Conservation (phyloP, 2,329 filamentous ascomycete genomes). For the Hymenoscyphus linearis region DNA sequence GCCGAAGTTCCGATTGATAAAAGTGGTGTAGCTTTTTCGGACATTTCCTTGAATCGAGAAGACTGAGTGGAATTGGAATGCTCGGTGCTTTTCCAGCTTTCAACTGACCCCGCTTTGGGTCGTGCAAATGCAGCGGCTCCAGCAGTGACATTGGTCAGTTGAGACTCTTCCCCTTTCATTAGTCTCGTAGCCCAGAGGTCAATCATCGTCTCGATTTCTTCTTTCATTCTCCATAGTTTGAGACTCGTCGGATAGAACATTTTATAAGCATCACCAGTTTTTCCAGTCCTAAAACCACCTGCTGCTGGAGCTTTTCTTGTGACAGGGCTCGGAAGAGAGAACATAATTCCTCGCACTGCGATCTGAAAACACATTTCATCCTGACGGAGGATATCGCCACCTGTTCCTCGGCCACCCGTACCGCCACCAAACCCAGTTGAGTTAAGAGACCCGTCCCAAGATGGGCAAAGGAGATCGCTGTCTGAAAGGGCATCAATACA, state of each 20-base stretch:
- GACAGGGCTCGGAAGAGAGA: slow-evolving; percentile 80
- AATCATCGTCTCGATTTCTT: slow-evolving; percentile 72
- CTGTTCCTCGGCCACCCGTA: slow-evolving; percentile 45
- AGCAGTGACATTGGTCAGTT: slow-evolving; percentile 37
- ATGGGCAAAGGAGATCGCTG: slow-evolving; percentile 76
- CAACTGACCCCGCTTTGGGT: slow-evolving; percentile 32
- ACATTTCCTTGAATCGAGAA: slow-evolving; percentile 19
- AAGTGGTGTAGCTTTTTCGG: slow-evolving; percentile 35
- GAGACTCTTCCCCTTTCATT: slow-evolving; percentile 47
- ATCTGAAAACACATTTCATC: slow-evolving; percentile 94
- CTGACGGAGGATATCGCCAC: slow-evolving; percentile 74
- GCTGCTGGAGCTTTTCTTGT: slow-evolving; percentile 52
- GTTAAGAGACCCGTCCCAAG: slow-evolving; percentile 63
- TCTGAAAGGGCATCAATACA: slow-evolving; percentile 85
- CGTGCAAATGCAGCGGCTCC: slow-evolving; percentile 46
- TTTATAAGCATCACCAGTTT: slow-evolving; percentile 62
- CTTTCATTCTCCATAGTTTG: slow-evolving; percentile 75
- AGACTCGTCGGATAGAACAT: slow-evolving; percentile 91
- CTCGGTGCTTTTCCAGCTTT: slow-evolving; percentile 32
- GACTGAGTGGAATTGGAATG: slow-evolving; percentile 1
- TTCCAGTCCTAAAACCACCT: slow-evolving; percentile 25
- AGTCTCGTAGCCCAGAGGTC: slow-evolving; percentile 62
- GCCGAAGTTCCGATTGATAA: slow-evolving; percentile 58
- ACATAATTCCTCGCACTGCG: slow-evolving; percentile 79
- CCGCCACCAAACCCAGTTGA: slow-evolving; percentile 48